Evolutionary conservation across 2,329 filamentous ascomycete species (phyloP), one percentile per base, ranked within the genome.

Genomic region (Beauveria rudraprayagi): DNA sequence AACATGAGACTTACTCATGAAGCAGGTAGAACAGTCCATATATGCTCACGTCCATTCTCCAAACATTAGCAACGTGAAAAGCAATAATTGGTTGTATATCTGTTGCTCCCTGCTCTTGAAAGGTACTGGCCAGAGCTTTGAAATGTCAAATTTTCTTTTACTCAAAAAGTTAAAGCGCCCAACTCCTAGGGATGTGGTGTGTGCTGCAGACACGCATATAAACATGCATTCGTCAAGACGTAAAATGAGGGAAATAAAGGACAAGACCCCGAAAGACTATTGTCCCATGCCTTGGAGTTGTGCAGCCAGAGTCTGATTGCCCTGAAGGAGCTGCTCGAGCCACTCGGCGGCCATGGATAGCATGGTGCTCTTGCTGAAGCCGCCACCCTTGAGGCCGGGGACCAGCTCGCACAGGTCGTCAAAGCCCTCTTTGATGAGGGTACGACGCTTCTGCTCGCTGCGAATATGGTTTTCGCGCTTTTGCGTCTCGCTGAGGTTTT

Each of bases 401-500:
- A 96, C 89, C 24, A 95, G 78, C 30, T 85, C 80, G 65, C 84
- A 84, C n/a, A 96, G 76, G 62, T 93, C 89, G 48, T 92, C 88
- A 67, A 93, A 96, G 0, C 90, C 90, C 65, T 89, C 83, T 69
- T 91, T 89, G 68, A 93, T 93, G 52, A 92, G 78, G 28, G 90
- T 91, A 53, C 91, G 82, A 40, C 92, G 83, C 73, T 94, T 95
- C 75, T 96, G 90, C 70, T 95, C 91, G 57, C 91, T 94, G 57
- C 87, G 81, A 65, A 96, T 94, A 70, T 95, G 91, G 66, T 96
- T 96, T 68, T 87, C 87, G 51, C 90, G 81, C 73, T 93, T 94
- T 73, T 94, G 89, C 63, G 89, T 86, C 66, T 93, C 89, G 0
- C 86, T 84, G 4, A 94, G 85, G 67, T 96, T 96, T 70, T 87